Percentiles rank a stretch among this genome's conserved stretches.
These are phyloP conservation scores for Pyricularia sp. DNA, from an alignment of 2,329 filamentous ascomycete genomes.

Conservation along the genomic window DNA sequence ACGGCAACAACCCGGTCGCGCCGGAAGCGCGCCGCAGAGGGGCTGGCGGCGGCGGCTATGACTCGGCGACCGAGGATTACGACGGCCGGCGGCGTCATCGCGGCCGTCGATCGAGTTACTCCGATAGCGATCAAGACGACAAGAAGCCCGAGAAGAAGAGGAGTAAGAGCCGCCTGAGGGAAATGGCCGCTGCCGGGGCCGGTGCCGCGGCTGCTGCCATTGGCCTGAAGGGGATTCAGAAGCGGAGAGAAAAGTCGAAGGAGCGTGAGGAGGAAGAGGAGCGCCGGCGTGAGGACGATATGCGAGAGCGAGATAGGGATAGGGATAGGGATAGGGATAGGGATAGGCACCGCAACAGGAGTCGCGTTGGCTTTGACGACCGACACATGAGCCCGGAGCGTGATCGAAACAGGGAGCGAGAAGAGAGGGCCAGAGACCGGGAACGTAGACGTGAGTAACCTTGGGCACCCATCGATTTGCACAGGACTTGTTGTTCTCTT, in stretches of 20 bases:
- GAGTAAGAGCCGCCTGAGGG: slow-evolving; percentile 43
- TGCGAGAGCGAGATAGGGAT: slow-evolving; percentile 11
- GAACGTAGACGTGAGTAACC: slow-evolving; percentile 20
- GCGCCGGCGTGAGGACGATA: slow-evolving; percentile 8
- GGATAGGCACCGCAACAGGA: neutral
- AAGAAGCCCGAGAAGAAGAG: slow-evolving; percentile 30
- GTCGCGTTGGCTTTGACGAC: slow-evolving; percentile 6
- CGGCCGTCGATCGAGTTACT: slow-evolving; percentile 16
- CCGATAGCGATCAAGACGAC: slow-evolving; percentile 13
- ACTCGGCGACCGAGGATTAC: slow-evolving; percentile 36
- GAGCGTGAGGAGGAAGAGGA: slow-evolving; percentile 22
- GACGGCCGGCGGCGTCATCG: slow-evolving; percentile 13
- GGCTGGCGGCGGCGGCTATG: slow-evolving; percentile 26
- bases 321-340: slow-evolving; percentile 1
- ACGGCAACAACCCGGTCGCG: slow-evolving; percentile 49
- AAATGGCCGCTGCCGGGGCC: slow-evolving; percentile 45
- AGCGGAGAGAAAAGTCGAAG: slow-evolving; percentile 26
- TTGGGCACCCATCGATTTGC: slow-evolving; percentile 11
- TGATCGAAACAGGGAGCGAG: slow-evolving; percentile 12
- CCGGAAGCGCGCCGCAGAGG: slow-evolving; percentile 23
- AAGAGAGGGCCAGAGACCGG: slow-evolving; percentile 25
- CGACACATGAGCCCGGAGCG: slow-evolving; percentile 10
- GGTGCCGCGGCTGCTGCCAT: slow-evolving; percentile 51
- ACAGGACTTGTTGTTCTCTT: neutral
- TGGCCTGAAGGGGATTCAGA: slow-evolving; percentile 51